These are phyloP conservation scores for Auricularia heimuer DNA, from an alignment of 768 basidiomycete species.

Conservation along the genomic window DNA sequence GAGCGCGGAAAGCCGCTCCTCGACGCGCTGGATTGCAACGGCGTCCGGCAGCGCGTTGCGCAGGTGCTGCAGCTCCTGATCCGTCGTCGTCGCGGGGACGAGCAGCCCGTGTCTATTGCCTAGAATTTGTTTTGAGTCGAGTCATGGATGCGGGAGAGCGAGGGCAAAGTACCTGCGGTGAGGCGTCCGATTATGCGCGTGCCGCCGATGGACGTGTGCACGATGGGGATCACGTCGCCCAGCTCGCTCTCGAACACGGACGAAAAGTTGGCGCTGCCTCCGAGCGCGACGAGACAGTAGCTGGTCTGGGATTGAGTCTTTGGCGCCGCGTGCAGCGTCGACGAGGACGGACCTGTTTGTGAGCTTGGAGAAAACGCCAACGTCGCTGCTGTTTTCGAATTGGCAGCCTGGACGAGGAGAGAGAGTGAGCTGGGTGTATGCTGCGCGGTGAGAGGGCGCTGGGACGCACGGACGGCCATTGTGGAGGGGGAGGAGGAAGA, in stretches of 20 bases:
- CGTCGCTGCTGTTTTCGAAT: constrained; percentile 90
- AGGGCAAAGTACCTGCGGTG: constrained; percentile 59
- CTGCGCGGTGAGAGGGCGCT: constrained; percentile 5
- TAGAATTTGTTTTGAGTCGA: constrained; percentile 17
- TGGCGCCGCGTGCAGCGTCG: not conserved
- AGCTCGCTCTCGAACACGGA: constrained; percentile 95
- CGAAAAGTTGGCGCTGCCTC: constrained; percentile 96
- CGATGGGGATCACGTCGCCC: constrained; percentile 87
- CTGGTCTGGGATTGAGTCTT: constrained; percentile 24
- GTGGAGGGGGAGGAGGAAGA: constrained; percentile 10
- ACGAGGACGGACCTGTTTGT: constrained; percentile 54
- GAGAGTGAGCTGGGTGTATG: constrained; percentile 5
- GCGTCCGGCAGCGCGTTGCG: constrained; percentile 88
- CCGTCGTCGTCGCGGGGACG: constrained; percentile 90
- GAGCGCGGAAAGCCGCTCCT: constrained; percentile 92
- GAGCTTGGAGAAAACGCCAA: constrained; percentile 95
- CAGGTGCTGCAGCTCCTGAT: constrained; percentile 96
- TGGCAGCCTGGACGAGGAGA: constrained; percentile 53
- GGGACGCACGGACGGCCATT: constrained; percentile 58
- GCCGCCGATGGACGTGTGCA: constrained; percentile 91
- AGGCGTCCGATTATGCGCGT: constrained; percentile 90
- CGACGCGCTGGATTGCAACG: constrained; percentile 92
- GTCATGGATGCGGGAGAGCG: not conserved
- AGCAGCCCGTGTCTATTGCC: constrained; percentile 97
- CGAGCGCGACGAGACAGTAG: constrained; percentile 90